These are phyloP conservation scores for Cladorrhinum sp. DNA, from an alignment of 2,329 filamentous ascomycete genomes.

Conservation along the genomic window DNA sequence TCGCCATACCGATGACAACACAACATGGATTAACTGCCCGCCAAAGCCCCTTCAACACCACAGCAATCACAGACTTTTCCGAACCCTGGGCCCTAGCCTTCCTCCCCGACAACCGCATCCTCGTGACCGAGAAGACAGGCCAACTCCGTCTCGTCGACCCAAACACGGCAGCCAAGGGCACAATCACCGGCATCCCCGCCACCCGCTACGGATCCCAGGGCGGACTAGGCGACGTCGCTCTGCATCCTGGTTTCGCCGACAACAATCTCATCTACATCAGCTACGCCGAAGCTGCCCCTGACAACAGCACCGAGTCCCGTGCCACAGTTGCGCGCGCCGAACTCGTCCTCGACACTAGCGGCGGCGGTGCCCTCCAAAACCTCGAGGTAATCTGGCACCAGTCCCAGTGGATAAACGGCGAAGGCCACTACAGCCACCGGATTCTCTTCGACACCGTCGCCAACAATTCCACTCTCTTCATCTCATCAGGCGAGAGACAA, in stretches of 20 bases:
- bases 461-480: slow-evolving; percentile 27
- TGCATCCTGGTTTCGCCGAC: slow-evolving; percentile 33
- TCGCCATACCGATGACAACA: slow-evolving; percentile 29
- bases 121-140: slow-evolving; percentile 34
- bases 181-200: slow-evolving; percentile 33
- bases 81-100: slow-evolving; percentile 34
- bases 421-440: slow-evolving; percentile 33
- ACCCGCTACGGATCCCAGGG: slow-evolving; percentile 35
- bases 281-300: slow-evolving; percentile 32
- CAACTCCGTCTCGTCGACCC: slow-evolving; percentile 33
- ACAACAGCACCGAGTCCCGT: slow-evolving; percentile 21
- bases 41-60: slow-evolving; percentile 28
- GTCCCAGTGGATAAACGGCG: slow-evolving; percentile 29
- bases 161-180: slow-evolving; percentile 28
- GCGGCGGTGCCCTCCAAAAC: slow-evolving; percentile 31
- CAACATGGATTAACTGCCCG: slow-evolving; percentile 30
- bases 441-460: slow-evolving; percentile 32
- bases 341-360: slow-evolving; percentile 31
- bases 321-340: slow-evolving; percentile 33
- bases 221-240: slow-evolving; percentile 34
- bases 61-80: slow-evolving; percentile 24
- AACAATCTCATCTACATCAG: slow-evolving; percentile 35
- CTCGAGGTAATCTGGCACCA: slow-evolving; percentile 36
- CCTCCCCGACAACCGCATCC: slow-evolving; percentile 33
- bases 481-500: slow-evolving; percentile 35